Base-by-base conservation (phyloP, 2,329 filamentous ascomycete genomes). In the Colletotrichum phormii region DNA sequence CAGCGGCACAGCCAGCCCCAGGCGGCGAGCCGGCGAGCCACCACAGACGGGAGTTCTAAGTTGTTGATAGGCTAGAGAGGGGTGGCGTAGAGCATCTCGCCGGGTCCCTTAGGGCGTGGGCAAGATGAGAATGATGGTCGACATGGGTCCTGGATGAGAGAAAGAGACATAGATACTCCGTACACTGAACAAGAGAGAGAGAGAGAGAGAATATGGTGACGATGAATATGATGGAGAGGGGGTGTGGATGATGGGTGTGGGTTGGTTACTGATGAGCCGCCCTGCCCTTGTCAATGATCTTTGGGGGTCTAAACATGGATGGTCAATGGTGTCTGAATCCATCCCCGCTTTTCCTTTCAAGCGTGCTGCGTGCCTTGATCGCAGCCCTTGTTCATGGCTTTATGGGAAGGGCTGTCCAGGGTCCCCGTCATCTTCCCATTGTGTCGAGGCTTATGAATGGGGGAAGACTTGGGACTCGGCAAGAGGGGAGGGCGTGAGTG, bases 271-370 rank as follows among this genome's bases (percentile, higher is more conserved):
- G 42, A 35, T 53, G 26, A 59, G 31, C 29, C 22, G 57, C 31
- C 46, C 29, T 26, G 31, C 58, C 42, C 69, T 54, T 64, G 65
- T 67, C 64, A 37, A n/a, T 49, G 55, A 66, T 46, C 42, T 60
- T 15, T 12, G 31, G 15, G 54, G 63, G 57, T 72, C 58, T 42
- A 54, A 71, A 42, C 24, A 51, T 42, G 60, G 63, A 66, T 49
- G 63, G 63, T 59, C 53, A 58, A 62, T 58, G 49, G 33, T 35
- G 35, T 62, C 49, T 42, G 66, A 62, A 63, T 33, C 31, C 4
- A 37, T 63, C 58, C 55, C 69, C 69, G 69, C 65, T 69, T 72
- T 72, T 69, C 37, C 69, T 69, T 69, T 72, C 64, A 72, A 59
- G 58, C 42, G 8, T 22, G 42, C 59, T 31, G 49, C 42, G 22